A percentile compares a stretch with the other conserved stretches of the same genome.
Conservation (phyloP, 805 yeast species). For the Pichia ethanolica region DNA sequence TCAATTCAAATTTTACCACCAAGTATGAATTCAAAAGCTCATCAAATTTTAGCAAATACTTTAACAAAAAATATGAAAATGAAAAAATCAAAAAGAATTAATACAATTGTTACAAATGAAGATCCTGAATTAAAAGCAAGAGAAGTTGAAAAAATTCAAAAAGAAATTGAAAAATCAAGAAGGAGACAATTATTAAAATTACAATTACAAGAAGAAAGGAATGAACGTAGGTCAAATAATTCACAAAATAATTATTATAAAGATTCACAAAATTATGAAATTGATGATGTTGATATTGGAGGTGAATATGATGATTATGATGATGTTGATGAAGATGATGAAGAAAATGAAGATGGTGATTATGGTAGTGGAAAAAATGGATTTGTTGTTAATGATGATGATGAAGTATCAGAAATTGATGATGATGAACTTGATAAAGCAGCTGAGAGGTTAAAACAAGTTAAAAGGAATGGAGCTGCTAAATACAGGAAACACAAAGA, state of each 20-base stretch:
- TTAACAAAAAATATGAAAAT: conserved; percentile 42
- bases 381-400: conserved; percentile 31
- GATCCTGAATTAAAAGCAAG: conserved; percentile 69
- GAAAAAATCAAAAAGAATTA: conserved; percentile 39
- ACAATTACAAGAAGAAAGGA: conserved; percentile 49
- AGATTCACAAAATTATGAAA: conserved; percentile 33
- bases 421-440: conserved; percentile 41
- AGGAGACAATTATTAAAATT: conserved; percentile 50
- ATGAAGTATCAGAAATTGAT: conserved; percentile 23
- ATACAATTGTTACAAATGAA: conserved; percentile 42
- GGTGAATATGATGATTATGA: conserved; percentile 5
- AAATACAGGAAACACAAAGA: conserved; percentile 36
- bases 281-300: conserved; percentile 13
- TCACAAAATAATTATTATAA: conserved; percentile 9
- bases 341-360: conserved; percentile 15
- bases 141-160: conserved; percentile 59
- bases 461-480: conserved; percentile 50
- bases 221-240: conserved; percentile 33
- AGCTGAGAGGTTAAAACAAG: conserved; percentile 49
- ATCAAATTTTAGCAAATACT: conserved; percentile 68
- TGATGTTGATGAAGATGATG: conserved; percentile 13
- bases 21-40: conserved; percentile 81
- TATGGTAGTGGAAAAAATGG: conserved; percentile 27
- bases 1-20: conserved; percentile 78
- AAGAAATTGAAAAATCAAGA: conserved; percentile 55